Conservation (phyloP, 2,329 filamentous ascomycete genomes). For the Xylaria sp. region DNA sequence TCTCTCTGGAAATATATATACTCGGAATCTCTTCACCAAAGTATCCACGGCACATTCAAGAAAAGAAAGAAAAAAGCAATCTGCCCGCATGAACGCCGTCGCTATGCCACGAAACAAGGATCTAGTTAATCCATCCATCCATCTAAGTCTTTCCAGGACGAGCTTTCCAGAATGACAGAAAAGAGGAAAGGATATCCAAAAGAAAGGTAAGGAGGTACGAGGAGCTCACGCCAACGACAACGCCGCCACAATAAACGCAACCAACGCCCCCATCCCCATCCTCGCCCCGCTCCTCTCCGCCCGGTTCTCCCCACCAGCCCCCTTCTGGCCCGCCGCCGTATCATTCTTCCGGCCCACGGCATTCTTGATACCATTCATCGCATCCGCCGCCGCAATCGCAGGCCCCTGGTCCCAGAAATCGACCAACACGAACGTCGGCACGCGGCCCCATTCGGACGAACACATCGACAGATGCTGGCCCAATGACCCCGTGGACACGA, state of each 20-base stretch:
- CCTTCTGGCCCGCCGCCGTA: slow-evolving; percentile 5
- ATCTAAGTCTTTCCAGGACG: not conserved
- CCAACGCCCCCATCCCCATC: slow-evolving; percentile 35
- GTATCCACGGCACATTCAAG: not conserved
- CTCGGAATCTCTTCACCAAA: not conserved
- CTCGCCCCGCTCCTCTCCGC: slow-evolving; percentile 2
- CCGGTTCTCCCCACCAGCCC: slow-evolving; percentile 2
- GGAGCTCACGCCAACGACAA: slow-evolving; percentile 32
- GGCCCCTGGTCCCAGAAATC: slow-evolving; percentile 75
- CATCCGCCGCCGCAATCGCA: slow-evolving; percentile 63
- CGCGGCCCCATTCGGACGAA: slow-evolving; percentile 51
- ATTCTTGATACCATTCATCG: slow-evolving; percentile 52
- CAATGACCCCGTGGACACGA: slow-evolving; percentile 49
- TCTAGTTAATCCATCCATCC: not conserved
- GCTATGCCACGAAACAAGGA: slow-evolving; percentile 15
- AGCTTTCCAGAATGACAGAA: too few species aligned
- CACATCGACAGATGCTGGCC: slow-evolving; percentile 52
- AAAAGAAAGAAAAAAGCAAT: not conserved
- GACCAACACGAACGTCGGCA: slow-evolving; percentile 69
- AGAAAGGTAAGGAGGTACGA: too few species aligned
- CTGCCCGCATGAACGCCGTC: slow-evolving; percentile 16
- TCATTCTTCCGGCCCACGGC: slow-evolving; percentile 33
- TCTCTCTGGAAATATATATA: not conserved
- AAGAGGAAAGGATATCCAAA: too few species aligned
- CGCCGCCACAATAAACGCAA: slow-evolving; percentile 40